Percentiles rank a stretch among this genome's conserved stretches.
phyloP scores from a whole-genome alignment of 495 filamentous ascomycete genomes.

The Lophiotrema nucula region DNA sequence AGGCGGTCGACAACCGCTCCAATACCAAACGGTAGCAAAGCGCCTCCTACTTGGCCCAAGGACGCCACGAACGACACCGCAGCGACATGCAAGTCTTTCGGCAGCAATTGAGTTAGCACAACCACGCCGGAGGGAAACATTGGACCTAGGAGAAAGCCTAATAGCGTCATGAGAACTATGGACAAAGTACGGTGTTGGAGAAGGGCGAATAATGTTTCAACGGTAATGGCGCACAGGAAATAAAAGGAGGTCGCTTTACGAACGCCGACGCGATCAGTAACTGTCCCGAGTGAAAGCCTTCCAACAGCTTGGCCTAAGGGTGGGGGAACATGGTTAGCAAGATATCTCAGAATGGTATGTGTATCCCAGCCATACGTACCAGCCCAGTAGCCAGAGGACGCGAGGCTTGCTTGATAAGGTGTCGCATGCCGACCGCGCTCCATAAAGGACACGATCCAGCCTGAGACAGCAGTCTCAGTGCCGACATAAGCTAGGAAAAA shows the following conservation, averaged over 20 bases:
- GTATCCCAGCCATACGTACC: too few relatives aligned
- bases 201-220: conserved; percentile 9
- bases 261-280: conserved; percentile 18
- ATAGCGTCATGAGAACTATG: conserved; percentile 3
- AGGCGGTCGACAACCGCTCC: conserved; percentile 12
- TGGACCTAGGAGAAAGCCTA: conserved; percentile 24
- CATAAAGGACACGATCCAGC: conserved; percentile 26
- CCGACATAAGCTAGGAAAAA: conserved; percentile 26
- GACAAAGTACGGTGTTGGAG: not conserved
- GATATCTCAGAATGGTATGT: too few relatives aligned
- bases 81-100: conserved; percentile 15
- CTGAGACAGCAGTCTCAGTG: conserved; percentile 21
- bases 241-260: conserved; percentile 2
- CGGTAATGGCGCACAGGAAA: conserved; percentile 1
- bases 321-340: too few relatives aligned
- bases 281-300: conserved; percentile 9
- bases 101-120: conserved; percentile 16
- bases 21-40: conserved; percentile 20
- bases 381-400: conserved; percentile 19
- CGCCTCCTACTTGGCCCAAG: conserved; percentile 18
- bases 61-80: conserved; percentile 16
- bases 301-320: too few relatives aligned
- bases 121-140: conserved; percentile 25
- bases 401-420: conserved; percentile 1
- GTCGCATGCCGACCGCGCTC: conserved; percentile 6